Percentiles rank a stretch among this genome's conserved stretches.
Evolutionary conservation across 257 asterid genomes (phyloP).

Genomic region (Ballota nigra): DNA sequence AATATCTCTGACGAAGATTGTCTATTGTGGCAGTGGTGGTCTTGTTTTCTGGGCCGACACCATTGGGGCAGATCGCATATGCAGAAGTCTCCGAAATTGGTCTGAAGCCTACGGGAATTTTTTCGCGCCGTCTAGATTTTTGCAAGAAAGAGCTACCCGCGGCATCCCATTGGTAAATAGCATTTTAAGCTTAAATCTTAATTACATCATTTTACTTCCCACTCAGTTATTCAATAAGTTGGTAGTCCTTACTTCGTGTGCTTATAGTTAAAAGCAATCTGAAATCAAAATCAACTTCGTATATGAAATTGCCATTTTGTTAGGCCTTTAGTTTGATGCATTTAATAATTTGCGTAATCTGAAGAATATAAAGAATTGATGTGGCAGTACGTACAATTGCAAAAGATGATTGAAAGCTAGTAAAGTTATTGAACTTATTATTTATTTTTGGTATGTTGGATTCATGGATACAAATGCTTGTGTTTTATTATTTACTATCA

Average conservation of each 20-base stretch:
- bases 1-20: neutral
- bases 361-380: neutral
- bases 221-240: neutral
- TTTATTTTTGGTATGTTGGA: too few species aligned
- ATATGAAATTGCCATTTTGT: neutral
- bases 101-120: slow-evolving; percentile 64
- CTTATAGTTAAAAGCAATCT: neutral
- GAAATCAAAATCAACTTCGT: slow-evolving; percentile 1
- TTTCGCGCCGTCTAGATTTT: slow-evolving; percentile 73
- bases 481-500: too few species aligned
- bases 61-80: slow-evolving; percentile 73
- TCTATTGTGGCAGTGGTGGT: slow-evolving; percentile 78
- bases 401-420: neutral
- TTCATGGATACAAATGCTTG: too few species aligned
- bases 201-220: neutral
- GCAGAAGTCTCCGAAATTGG: slow-evolving; percentile 78
- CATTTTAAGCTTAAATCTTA: slow-evolving; percentile 16
- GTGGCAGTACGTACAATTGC: neutral
- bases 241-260: neutral
- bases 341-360: neutral
- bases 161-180: slow-evolving; percentile 87
- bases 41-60: slow-evolving; percentile 93
- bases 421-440: too few species aligned
- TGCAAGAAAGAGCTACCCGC: slow-evolving; percentile 84
- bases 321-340: slow-evolving; percentile 8